A percentile compares a stretch with the other conserved stretches of the same genome.
These are phyloP conservation scores for Brasenia schreberi DNA, from an alignment of 164 flowering plant species.

Conservation along the genomic window DNA sequence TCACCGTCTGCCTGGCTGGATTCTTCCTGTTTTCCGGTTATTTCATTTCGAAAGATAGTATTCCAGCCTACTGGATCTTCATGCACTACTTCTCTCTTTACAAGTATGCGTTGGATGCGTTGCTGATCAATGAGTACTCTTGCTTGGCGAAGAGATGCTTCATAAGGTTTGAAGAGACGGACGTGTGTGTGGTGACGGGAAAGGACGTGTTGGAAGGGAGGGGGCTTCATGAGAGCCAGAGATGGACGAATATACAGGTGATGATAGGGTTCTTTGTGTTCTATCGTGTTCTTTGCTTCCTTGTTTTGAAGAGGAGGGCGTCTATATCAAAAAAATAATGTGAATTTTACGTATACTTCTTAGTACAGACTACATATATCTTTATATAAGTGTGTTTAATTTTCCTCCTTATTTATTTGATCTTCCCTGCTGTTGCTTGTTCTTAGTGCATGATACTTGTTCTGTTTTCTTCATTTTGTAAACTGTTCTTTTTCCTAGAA, in stretches of 20 bases:
- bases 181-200: constrained; percentile 58
- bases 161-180: constrained; percentile 47
- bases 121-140: constrained; percentile 83
- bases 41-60: constrained; percentile 60
- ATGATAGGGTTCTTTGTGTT: constrained; percentile 71
- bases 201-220: constrained; percentile 53
- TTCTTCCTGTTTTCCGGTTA: constrained; percentile 97
- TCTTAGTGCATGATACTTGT: background rate
- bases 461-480: too few relatives aligned
- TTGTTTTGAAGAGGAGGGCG: constrained; percentile 63
- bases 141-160: constrained; percentile 55
- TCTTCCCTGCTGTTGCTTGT: background rate
- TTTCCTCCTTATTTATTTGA: background rate
- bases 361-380: background rate
- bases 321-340: constrained; percentile 51
- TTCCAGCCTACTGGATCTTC: constrained; percentile 85
- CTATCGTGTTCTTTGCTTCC: constrained; percentile 65
- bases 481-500: too few relatives aligned
- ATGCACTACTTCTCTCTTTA: constrained; percentile 90
- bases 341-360: background rate
- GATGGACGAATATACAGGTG: constrained; percentile 69
- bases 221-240: constrained; percentile 59
- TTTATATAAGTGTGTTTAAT: background rate
- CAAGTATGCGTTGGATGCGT: constrained; percentile 78
- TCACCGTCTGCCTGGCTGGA: constrained; percentile 51